phyloP scores from a whole-genome alignment of 768 basidiomycete genomes.

The Xerocomus potaroensis region DNA sequence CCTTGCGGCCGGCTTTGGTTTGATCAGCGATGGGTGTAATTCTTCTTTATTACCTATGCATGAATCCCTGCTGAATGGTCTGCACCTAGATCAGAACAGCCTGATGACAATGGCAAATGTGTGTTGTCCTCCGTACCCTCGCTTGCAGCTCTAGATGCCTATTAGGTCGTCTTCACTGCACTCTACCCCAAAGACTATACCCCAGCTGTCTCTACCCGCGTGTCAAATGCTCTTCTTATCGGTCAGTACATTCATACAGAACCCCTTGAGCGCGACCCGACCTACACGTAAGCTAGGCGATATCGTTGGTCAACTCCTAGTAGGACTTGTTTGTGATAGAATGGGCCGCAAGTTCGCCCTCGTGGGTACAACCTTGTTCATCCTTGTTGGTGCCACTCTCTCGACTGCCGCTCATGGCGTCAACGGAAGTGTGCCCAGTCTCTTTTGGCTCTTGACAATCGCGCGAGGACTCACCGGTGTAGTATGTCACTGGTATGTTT shows the following conservation, averaged over 20 bases:
- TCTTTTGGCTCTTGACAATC: constrained; percentile 74
- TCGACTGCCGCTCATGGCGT: constrained; percentile 65
- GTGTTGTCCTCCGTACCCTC: constrained; percentile 6
- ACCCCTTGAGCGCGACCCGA: constrained; percentile 1
- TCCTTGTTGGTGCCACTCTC: constrained; percentile 66
- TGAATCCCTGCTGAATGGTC: constrained; percentile 1
- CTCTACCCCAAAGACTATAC: constrained; percentile 63
- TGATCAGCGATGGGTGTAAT: constrained; percentile 60
- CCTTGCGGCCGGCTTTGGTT: constrained; percentile 56
- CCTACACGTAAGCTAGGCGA: constrained; percentile 38
- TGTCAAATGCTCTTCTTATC: constrained; percentile 67
- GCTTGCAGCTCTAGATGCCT: constrained; percentile 4
- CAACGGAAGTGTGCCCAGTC: constrained; percentile 48
- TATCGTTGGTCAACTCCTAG: constrained; percentile 54
- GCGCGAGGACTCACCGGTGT: constrained; percentile 70
- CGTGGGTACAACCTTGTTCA: constrained; percentile 60
- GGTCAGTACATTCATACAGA: constrained; percentile 36
- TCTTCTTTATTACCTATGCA: constrained; percentile 4
- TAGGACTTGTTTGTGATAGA: constrained; percentile 67
- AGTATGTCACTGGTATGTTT: constrained; percentile 33
- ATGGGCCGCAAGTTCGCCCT: constrained; percentile 70
- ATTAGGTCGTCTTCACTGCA: constrained; percentile 57
- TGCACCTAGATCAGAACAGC: constrained; percentile 55
- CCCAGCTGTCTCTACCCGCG: constrained; percentile 55
- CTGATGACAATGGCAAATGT: constrained; percentile 69